Conservation (phyloP, 2,329 filamentous ascomycete genomes). For the Colletotrichum sp. region DNA sequence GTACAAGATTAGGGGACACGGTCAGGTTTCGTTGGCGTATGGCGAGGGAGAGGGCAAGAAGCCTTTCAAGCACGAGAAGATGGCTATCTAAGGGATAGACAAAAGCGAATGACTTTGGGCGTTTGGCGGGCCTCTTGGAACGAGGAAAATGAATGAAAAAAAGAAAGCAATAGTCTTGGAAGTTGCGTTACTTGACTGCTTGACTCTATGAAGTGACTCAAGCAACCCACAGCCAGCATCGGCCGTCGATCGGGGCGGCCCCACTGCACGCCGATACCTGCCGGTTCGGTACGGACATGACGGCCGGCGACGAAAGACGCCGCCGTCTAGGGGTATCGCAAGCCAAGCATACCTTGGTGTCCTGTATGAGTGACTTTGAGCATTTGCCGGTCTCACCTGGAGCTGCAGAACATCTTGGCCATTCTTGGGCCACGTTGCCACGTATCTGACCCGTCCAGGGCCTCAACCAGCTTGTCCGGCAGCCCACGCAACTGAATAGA, state of each 20-base stretch:
- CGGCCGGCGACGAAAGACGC: not conserved
- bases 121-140: not conserved
- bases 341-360: not conserved
- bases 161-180: not conserved
- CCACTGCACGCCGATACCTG: not conserved
- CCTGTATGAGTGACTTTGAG: not conserved
- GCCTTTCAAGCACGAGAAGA: slow-evolving; percentile 62
- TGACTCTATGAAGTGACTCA: not conserved
- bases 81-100: slow-evolving; percentile 39
- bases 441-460: not conserved
- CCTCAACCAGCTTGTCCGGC: not conserved
- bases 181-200: not conserved
- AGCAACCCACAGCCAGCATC: not conserved
- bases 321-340: not conserved
- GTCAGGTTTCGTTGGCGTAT: slow-evolving; percentile 83
- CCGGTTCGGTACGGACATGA: not conserved
- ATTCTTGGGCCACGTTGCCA: not conserved
- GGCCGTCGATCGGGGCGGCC: not conserved
- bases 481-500: not conserved
- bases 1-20: slow-evolving; percentile 85
- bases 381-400: not conserved
- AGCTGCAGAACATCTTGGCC: not conserved
- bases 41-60: slow-evolving; percentile 66
- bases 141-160: not conserved
- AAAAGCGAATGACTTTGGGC: not conserved